Conservation (phyloP, 331 rosid genomes). For the Stylosanthes scabra region DNA sequence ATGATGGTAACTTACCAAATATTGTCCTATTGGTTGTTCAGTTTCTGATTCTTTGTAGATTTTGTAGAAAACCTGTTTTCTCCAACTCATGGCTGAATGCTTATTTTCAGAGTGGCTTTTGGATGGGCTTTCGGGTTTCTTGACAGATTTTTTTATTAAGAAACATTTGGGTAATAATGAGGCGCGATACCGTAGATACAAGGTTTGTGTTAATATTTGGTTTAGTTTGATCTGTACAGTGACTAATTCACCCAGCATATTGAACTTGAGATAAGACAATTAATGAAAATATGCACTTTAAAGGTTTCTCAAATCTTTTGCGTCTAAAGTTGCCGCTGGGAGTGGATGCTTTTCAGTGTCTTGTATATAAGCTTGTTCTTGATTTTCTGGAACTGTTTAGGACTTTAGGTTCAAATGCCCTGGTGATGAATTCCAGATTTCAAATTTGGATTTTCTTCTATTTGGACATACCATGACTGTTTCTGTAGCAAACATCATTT, state of each 20-base stretch:
- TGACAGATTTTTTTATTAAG: conserved; percentile 85
- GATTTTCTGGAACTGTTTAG: background rate
- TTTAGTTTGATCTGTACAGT: conserved; percentile 2
- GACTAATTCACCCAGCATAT: conserved; percentile 19
- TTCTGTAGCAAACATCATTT: background rate
- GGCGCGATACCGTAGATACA: conserved; percentile 92
- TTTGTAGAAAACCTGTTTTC: conserved; percentile 23
- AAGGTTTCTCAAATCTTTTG: conserved; percentile 17
- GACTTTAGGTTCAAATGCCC: conserved; percentile 5
- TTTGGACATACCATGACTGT: conserved; percentile 14
- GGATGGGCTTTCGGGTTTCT: conserved; percentile 95
- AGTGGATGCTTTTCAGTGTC: conserved; percentile 21
- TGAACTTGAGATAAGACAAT: conserved; percentile 8
- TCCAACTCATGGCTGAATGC: conserved; percentile 39
- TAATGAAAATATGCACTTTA: conserved; percentile 22
- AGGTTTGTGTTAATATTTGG: conserved; percentile 62
- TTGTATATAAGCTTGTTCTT: conserved; percentile 10
- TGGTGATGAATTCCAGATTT: conserved; percentile 5
- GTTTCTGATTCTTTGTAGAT: conserved; percentile 24
- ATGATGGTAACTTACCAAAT: conserved; percentile 71
- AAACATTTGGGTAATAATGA: conserved; percentile 93
- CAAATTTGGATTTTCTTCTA: background rate
- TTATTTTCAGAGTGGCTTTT: conserved; percentile 88
- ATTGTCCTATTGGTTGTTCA: conserved; percentile 13
- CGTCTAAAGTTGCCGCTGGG: background rate